These are phyloP conservation scores for Colletotrichum cereale DNA, from an alignment of 2,329 filamentous ascomycete species.

Conservation along the genomic window DNA sequence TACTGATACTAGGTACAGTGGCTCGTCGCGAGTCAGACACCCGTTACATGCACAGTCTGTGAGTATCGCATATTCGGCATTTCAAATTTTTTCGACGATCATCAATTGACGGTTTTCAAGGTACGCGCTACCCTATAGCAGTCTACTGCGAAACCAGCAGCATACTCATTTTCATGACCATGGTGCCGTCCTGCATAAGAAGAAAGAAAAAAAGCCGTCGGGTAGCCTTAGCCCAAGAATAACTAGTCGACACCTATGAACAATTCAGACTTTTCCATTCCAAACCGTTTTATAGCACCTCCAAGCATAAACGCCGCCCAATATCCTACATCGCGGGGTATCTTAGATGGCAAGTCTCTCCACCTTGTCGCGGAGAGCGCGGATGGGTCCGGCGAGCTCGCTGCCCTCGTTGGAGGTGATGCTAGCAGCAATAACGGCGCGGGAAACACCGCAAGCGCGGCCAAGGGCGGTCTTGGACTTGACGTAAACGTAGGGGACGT, in stretches of 20 bases:
- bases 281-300: conserved; percentile 13
- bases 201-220: not conserved
- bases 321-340: conserved; percentile 28
- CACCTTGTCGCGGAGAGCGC: conserved; percentile 92
- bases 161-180: not conserved
- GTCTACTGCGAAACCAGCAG: not conserved
- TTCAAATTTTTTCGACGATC: conserved; percentile 6
- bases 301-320: conserved; percentile 22
- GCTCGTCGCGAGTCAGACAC: not conserved
- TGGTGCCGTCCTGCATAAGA: not conserved
- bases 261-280: conserved; percentile 31
- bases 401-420: conserved; percentile 94
- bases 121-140: not conserved
- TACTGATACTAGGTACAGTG: not conserved
- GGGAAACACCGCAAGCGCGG: conserved; percentile 88
- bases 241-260: conserved; percentile 32
- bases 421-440: conserved; percentile 86
- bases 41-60: conserved; percentile 5
- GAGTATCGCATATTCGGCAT: conserved; percentile 1
- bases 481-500: conserved; percentile 72
- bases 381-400: conserved; percentile 89
- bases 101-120: conserved; percentile 10
- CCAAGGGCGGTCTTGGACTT: conserved; percentile 84
- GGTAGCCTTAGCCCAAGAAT: not conserved
- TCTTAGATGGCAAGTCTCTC: conserved; percentile 92